These are phyloP conservation scores for Dioscorea dumetorum DNA, from an alignment of 106 monocot genomes.

Conservation along the genomic window DNA sequence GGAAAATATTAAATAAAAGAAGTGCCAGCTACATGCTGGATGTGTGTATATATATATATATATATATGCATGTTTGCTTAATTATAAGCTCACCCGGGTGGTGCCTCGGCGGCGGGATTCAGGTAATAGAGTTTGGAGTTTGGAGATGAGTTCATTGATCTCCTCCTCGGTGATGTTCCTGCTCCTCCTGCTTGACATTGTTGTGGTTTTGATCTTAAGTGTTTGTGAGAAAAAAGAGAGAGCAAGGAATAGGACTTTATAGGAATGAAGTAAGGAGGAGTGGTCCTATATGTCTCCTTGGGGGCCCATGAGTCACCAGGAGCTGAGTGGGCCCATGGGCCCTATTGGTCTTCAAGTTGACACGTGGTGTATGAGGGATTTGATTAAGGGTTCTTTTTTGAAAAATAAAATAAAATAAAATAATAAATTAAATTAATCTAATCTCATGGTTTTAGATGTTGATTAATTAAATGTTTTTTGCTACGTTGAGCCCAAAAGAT, in stretches of 20 bases:
- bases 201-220: neutral
- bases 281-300: neutral
- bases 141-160: slow-evolving; percentile 70
- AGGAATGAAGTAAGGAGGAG: neutral
- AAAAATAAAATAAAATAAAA: no score
- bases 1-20: no score
- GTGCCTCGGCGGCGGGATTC: slow-evolving; percentile 44
- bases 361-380: no score
- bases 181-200: slow-evolving; percentile 41
- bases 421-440: no score
- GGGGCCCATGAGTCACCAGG: neutral
- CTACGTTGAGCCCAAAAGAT: neutral
- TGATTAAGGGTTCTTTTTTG: no score
- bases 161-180: slow-evolving; percentile 56
- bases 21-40: no score
- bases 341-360: neutral
- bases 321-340: neutral
- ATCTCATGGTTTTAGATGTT: no score
- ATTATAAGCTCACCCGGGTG: slow-evolving; percentile 42
- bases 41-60: no score
- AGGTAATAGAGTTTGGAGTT: slow-evolving; percentile 71
- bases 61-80: neutral
- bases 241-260: neutral
- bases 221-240: neutral
- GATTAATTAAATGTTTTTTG: no score